These are phyloP conservation scores for Ophiostoma novo-ulmi DNA, from an alignment of 2,329 filamentous ascomycete species.

Conservation along the genomic window DNA sequence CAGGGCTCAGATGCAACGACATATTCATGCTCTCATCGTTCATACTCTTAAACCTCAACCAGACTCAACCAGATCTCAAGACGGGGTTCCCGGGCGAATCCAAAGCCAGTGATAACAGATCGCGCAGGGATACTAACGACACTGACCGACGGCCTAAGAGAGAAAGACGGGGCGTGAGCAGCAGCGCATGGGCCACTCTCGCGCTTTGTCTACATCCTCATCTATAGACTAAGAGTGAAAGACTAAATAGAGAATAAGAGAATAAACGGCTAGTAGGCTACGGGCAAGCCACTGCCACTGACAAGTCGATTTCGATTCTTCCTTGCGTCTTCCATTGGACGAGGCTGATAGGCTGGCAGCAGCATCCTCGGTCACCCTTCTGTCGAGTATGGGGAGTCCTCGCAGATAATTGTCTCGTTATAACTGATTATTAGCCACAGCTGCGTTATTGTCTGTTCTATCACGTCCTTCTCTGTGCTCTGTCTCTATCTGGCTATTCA, in stretches of 20 bases:
- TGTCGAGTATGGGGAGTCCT: neutral
- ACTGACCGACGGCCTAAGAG: slow-evolving; percentile 2
- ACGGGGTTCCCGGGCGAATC: neutral
- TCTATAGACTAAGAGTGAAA: neutral
- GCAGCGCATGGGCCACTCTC: neutral
- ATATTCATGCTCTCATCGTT: neutral
- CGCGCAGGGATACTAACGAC: neutral
- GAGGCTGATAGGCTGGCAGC: neutral
- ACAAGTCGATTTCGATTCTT: neutral
- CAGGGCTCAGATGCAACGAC: neutral
- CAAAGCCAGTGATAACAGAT: slow-evolving; percentile 9
- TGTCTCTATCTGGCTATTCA: neutral
- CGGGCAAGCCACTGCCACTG: neutral
- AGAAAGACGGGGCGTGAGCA: slow-evolving; percentile 10
- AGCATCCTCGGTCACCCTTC: slow-evolving; percentile 5
- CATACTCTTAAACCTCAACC: neutral
- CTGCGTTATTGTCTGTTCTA: neutral
- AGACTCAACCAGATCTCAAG: neutral
- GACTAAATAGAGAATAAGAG: no score
- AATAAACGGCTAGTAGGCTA: no score
- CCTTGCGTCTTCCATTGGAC: neutral
- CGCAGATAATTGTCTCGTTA: neutral
- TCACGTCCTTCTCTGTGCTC: neutral
- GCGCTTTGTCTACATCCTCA: neutral
- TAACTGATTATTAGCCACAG: neutral